Percentiles rank a stretch among this genome's conserved stretches.
Conservation (phyloP, 352 stramenopile genomes). For the Phytophthora megakarya region DNA sequence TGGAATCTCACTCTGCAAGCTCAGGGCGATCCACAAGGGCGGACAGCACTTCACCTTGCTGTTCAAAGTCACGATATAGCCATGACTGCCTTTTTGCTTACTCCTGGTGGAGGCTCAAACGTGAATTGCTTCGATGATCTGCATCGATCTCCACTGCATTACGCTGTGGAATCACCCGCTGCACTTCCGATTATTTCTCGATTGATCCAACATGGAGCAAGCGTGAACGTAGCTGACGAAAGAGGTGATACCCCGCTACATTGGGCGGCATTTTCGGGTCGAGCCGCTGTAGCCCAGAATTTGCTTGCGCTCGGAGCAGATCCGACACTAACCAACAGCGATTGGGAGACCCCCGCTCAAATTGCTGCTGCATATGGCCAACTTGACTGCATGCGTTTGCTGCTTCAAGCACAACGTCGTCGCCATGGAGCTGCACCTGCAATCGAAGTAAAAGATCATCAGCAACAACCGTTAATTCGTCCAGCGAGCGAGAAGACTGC, state of each 20-base stretch:
- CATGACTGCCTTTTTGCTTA: conserved; percentile 40
- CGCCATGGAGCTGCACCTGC: conserved; percentile 6
- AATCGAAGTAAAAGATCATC: conserved; percentile 7
- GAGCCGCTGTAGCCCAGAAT: conserved; percentile 37
- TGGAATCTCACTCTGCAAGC: conserved; percentile 33
- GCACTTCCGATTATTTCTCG: conserved; percentile 28
- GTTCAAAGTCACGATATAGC: conserved; percentile 41
- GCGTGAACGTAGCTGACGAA: conserved; percentile 58
- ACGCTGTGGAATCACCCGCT: conserved; percentile 42
- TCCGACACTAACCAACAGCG: conserved; percentile 50
- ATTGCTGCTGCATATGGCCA: conserved; percentile 53
- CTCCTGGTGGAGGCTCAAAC: conserved; percentile 13
- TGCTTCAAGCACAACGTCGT: conserved; percentile 37
- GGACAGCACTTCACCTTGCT: conserved; percentile 49
- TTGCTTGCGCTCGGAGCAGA: conserved; percentile 57
- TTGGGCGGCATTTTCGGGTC: conserved; percentile 62
- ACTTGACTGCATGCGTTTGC: conserved; percentile 49
- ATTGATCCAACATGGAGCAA: conserved; percentile 36
- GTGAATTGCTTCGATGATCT: conserved; percentile 40
- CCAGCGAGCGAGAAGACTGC: conserved; percentile 29
- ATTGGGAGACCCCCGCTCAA: conserved; percentile 60
- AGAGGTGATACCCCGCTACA: conserved; percentile 74
- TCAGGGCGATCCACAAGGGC: conserved; percentile 33
- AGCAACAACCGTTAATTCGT: conserved; percentile 13
- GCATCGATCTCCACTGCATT: conserved; percentile 45